Base-by-base conservation (phyloP, 768 basidiomycete genomes). In the Boletus barrowsii region DNA sequence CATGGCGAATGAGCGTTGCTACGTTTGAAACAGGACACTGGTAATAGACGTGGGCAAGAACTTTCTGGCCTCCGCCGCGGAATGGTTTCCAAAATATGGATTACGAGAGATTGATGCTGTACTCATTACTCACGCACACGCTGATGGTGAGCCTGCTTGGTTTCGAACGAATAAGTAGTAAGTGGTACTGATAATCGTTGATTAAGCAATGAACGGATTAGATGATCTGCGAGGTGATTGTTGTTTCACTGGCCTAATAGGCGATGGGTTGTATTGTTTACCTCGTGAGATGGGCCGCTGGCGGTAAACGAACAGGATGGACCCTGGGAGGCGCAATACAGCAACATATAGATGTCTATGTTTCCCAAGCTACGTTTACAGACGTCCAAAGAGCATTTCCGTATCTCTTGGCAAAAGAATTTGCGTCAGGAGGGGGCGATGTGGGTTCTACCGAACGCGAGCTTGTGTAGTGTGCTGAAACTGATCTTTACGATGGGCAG, bases 31-130 rank as follows among this genome's bases (percentile, higher is more conserved):
- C 56, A 90, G 87, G 63, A 91, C 88, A 15, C 77, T 93, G 52
- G 79, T 93, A 14, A 83, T 93, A 61, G 91, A 93, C 71, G 88
- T 84, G 18, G 91, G 91, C 48, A 93, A 93, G 74, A 91, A 84
- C 53, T 93, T 93, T 68, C 83, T 84, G 63, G 74, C 74, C 11
- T 73, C 79, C 26, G 77, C 79, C 6, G 54, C 76, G 33, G 77
- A 82, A 61, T 79, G 77, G 76, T 84, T 85, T 63, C 90, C 90
- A 1, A 83, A 83, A 67, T 86, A 87, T 67, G 83, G 83, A 4
- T 72, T 96, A 41, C 76, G 92, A 61, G 73, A 76, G 56, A 86
- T 88, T 50, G 84, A 89, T 61, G 85, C 82, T 40, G 77, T 96
- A 10, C 73, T 97, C 15, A 82, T 96, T 40, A 94, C 92, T 0